Evolutionary conservation across 2,329 filamentous ascomycete species (phyloP), one percentile per base, ranked within the genome.

Genomic region (Capronia coronata): DNA sequence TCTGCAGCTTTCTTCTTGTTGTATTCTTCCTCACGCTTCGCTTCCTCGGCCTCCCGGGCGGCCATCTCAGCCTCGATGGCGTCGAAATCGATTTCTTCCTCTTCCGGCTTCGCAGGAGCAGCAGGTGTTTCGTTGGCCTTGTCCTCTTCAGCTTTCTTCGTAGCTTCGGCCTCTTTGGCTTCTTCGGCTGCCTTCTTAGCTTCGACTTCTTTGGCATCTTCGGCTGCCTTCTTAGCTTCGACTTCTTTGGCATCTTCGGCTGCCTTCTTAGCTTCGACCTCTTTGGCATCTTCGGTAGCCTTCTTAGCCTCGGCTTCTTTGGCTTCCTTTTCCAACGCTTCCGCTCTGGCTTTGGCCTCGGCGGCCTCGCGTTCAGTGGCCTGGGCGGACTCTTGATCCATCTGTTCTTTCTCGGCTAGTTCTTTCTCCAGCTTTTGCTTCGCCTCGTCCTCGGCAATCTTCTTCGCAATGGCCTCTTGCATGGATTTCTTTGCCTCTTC

Each of bases 401-500:
- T 69, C 59, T 57, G 51, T 27, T 27, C 9, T 50, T 51, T 54
- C 37, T 57, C 58, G 32, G 62, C 54, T 3, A 16, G 8, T 14
- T 41, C 38, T 27, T 25, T 25, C 10, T 23, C 38, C n/a, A 41
- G 72, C 68, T 51, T 73, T 66, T 46, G 67, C 69, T 44, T 70
- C 64, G 53, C 70, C 69, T 69, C 44, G 46, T 71, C 65, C 48
- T 83, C 80, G 52, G 74, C 71, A 58, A 77, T 74, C 62, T 72
- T 73, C 58, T 71, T 67, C 22, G 68, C 69, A 46, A 75, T 69
- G 10, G 71, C 68, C 50, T 74, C 71, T 64, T 76, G 78, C 64
- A 94, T 83, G 65, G 87, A 84, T 65, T 86, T 82, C 67, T 85
- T 84, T 56, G 87, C 87, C 69, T 95, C 86, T 65, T 91, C 85